Percentiles rank a stretch among this genome's conserved stretches.
phyloP scores from a whole-genome alignment of 441 rosid genomes.

The Adansonia gregorii region DNA sequence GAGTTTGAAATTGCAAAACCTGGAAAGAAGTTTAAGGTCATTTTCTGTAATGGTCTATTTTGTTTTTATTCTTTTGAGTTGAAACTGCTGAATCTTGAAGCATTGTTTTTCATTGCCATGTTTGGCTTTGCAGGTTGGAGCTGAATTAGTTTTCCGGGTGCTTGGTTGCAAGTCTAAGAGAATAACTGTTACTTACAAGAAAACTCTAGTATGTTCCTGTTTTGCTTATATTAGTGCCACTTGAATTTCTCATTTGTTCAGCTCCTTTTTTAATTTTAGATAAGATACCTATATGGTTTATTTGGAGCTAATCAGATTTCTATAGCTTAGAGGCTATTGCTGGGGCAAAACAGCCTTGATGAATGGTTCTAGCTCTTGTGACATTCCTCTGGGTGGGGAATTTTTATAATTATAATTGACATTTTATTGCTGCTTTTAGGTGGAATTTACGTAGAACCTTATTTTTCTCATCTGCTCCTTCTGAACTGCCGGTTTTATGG shows the following conservation, averaged over 20 bases:
- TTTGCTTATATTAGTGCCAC: slow-evolving; percentile 17
- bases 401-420: neutral
- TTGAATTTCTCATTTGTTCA: slow-evolving; percentile 21
- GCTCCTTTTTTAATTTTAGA: neutral
- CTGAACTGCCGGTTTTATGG: neutral
- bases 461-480: neutral
- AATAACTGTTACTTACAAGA: slow-evolving; percentile 95
- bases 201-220: slow-evolving; percentile 78
- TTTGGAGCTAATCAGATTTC: neutral
- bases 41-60: slow-evolving; percentile 20
- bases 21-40: slow-evolving; percentile 88
- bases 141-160: slow-evolving; percentile 86
- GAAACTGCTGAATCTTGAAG: slow-evolving; percentile 27
- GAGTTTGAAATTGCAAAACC: slow-evolving; percentile 92
- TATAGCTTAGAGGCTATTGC: neutral
- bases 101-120: slow-evolving; percentile 20
- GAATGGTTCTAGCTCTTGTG: slow-evolving; percentile 6
- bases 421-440: neutral
- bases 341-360: neutral
- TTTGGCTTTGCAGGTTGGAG: slow-evolving; percentile 73
- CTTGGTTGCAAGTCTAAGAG: slow-evolving; percentile 99
- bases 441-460: neutral
- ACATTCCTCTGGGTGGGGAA: neutral
- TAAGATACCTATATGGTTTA: neutral
- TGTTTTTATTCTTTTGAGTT: slow-evolving; percentile 21